These are phyloP conservation scores for Hypomontagnella submonticulosa DNA, from an alignment of 495 filamentous ascomycete genomes.

Conservation along the genomic window DNA sequence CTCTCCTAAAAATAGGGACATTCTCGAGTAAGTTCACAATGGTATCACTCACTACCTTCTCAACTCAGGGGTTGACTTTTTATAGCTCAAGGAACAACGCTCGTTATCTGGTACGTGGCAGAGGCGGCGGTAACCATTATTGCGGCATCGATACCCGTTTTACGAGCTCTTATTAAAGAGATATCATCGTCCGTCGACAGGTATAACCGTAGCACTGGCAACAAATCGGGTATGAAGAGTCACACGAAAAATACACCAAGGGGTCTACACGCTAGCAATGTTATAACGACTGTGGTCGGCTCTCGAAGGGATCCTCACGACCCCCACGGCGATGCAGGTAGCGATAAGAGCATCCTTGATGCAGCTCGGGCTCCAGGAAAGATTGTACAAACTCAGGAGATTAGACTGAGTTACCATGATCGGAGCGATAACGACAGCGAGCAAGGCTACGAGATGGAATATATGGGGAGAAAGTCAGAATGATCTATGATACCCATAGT, in stretches of 20 bases:
- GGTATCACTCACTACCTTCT: background rate
- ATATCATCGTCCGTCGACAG: constrained; percentile 35
- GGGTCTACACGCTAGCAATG: constrained; percentile 35
- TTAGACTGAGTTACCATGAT: constrained; percentile 42
- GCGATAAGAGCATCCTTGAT: constrained; percentile 46
- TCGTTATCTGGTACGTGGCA: constrained; percentile 50
- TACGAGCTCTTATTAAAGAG: constrained; percentile 50
- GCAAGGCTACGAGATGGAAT: constrained; percentile 42
- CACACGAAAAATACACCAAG: constrained; percentile 10
- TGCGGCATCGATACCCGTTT: constrained; percentile 52
- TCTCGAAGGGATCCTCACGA: constrained; percentile 25
- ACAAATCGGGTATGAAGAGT: constrained; percentile 36
- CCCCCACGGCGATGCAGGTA: constrained; percentile 33
- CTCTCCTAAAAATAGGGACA: constrained; percentile 27
- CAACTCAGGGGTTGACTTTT: background rate
- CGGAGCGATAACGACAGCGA: constrained; percentile 43
- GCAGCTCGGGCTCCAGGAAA: constrained; percentile 25
- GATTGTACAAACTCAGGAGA: constrained; percentile 44
- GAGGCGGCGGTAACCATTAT: constrained; percentile 52
- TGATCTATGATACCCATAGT: constrained; percentile 23
- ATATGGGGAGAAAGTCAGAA: constrained; percentile 28
- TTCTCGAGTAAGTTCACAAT: constrained; percentile 35
- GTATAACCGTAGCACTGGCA: constrained; percentile 33
- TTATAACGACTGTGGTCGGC: constrained; percentile 32
- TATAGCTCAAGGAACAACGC: constrained; percentile 35